phyloP scores from a whole-genome alignment of 257 asterid species.

The Solanum medicagineum region DNA sequence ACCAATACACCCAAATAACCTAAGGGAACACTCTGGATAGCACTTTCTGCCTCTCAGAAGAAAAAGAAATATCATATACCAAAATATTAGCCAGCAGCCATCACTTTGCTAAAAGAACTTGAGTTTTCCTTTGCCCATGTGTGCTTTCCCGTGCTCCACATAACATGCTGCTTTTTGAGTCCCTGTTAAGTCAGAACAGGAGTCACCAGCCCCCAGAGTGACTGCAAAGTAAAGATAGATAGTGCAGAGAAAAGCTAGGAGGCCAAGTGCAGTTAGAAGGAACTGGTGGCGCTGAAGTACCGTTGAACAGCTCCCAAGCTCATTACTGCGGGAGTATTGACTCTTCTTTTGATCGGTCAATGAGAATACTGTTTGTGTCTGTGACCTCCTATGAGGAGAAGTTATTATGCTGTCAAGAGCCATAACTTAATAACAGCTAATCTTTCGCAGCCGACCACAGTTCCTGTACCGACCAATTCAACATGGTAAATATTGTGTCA shows the following conservation, averaged over 20 bases:
- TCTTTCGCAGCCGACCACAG: neutral
- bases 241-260: constrained; percentile 37
- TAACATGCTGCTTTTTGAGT: constrained; percentile 20
- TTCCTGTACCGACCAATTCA: constrained; percentile 2
- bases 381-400: constrained; percentile 44
- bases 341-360: constrained; percentile 10
- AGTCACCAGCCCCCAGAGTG: constrained; percentile 20
- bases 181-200: constrained; percentile 20
- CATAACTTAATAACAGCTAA: constrained; percentile 5
- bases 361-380: constrained; percentile 19
- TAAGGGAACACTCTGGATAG: neutral
- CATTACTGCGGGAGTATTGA: constrained; percentile 18
- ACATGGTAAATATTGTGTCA: neutral
- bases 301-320: constrained; percentile 20
- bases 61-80: neutral
- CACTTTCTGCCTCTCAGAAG: neutral
- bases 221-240: constrained; percentile 45
- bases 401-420: constrained; percentile 24
- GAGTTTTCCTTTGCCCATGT: constrained; percentile 25
- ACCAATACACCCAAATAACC: neutral
- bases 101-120: constrained; percentile 23
- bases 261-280: constrained; percentile 34
- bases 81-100: neutral
- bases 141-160: constrained; percentile 28
- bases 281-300: constrained; percentile 35